Base-by-base conservation (phyloP, 2,329 filamentous ascomycete species). In the Cladosporium cucumerinum region DNA sequence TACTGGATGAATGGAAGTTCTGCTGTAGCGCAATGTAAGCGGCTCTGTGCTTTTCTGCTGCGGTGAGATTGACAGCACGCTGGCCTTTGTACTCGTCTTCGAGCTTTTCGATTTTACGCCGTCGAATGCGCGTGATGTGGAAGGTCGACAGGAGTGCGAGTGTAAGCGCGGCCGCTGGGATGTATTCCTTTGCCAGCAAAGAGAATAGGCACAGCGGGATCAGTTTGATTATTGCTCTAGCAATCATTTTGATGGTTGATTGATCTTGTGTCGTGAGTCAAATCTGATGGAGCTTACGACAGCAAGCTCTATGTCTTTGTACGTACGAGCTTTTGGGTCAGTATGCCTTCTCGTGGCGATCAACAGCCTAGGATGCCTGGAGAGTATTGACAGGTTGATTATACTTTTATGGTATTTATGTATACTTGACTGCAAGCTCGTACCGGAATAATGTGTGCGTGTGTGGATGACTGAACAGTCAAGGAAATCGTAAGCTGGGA, bases 211-310 rank as follows among this genome's bases (percentile, higher is more conserved):
- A n/a, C n/a, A 46, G 39, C n/a, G n/a, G n/a, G 10, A 23, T 46
- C 0, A 12, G 2, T 21, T 12, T 3, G 8, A 46, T 21, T 8
- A 5, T 16, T 5, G n/a, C 1, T 2, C 3, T 2, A 8, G 2
- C 6, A 23, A 46, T 3, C 39, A 46, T 46, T 8, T 21, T 8
- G 6, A 21, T 12, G n/a, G 10, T 16, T 23, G 39, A 11, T 46
- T 3, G 2, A 18, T 43, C 4, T 43, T 10, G 36, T 10, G 7
- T 7, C 8, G 18, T 43, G 21, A 43, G 36, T 43, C 36, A 7
- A 10, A n/a, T 10, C 3, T 8, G 16, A 43, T 10, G 18, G 8
- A 21, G 10, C 23, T 8, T 46, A 2, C 39, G 10, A 46, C 23
- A n/a, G 3, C 8, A 23, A 21, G 39, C 39, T 46, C n/a, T 21